These are phyloP conservation scores for Boletus eberwhitei DNA, from an alignment of 768 basidiomycete genomes.

Conservation along the genomic window DNA sequence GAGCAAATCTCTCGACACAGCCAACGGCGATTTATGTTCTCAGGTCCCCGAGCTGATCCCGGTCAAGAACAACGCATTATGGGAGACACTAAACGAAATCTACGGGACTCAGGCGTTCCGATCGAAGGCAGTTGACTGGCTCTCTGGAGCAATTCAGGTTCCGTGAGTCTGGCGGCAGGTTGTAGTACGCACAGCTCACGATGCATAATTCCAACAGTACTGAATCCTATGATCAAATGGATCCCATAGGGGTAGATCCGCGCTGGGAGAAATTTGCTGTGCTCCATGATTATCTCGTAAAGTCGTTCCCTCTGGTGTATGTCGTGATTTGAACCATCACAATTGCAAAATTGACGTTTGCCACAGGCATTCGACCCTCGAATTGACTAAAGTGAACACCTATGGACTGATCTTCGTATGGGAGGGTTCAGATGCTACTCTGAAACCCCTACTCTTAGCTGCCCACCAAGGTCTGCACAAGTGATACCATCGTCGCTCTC, in stretches of 20 bases:
- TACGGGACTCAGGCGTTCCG: slow-evolving; percentile 37
- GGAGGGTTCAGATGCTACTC: slow-evolving; percentile 45
- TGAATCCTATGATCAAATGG: slow-evolving; percentile 50
- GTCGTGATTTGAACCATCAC: slow-evolving; percentile 9
- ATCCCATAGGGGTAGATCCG: slow-evolving; percentile 44
- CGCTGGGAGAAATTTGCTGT: slow-evolving; percentile 53
- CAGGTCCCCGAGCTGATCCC: slow-evolving; percentile 35
- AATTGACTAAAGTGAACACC: slow-evolving; percentile 57
- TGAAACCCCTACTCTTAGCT: slow-evolving; percentile 55
- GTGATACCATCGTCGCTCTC: neutral
- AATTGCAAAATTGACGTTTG: neutral
- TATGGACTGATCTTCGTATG: slow-evolving; percentile 60
- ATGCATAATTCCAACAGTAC: slow-evolving; percentile 35
- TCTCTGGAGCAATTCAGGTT: slow-evolving; percentile 38
- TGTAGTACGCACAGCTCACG: slow-evolving; percentile 2
- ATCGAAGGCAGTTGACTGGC: slow-evolving; percentile 33
- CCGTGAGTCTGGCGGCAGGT: slow-evolving; percentile 34
- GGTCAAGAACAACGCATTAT: slow-evolving; percentile 32
- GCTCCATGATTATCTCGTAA: slow-evolving; percentile 54
- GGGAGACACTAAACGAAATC: slow-evolving; percentile 29
- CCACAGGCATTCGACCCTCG: slow-evolving; percentile 45
- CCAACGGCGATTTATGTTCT: slow-evolving; percentile 29
- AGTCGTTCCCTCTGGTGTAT: slow-evolving; percentile 62
- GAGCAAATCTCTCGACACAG: neutral
- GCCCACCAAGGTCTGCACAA: slow-evolving; percentile 48